Evolutionary conservation across 768 basidiomycete genomes (phyloP).

Genomic region (Cubamyces sp.): DNA sequence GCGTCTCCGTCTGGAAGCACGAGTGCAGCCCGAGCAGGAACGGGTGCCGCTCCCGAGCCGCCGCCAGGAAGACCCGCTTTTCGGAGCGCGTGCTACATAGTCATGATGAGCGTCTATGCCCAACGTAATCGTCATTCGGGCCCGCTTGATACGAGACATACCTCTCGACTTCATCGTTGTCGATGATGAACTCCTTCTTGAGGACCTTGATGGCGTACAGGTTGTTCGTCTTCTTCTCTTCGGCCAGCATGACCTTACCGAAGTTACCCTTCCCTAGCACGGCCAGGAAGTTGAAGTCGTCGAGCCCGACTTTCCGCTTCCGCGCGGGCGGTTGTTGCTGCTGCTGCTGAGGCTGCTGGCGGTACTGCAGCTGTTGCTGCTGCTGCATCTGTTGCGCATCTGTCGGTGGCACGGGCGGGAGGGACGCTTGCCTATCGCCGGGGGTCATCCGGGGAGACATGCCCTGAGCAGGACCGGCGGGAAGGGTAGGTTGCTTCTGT

Average conservation of each 20-base stretch:
- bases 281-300: conserved; percentile 99
- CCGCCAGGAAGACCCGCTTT: conserved; percentile 96
- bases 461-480: conserved; percentile 11
- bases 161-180: conserved; percentile 99
- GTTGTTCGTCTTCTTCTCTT: conserved; percentile 90
- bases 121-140: neutral
- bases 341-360: conserved; percentile 41
- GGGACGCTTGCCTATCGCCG: conserved; percentile 30
- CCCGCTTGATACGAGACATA: conserved; percentile 38
- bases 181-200: conserved; percentile 99
- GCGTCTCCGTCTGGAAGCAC: conserved; percentile 99
- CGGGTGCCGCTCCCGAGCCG: conserved; percentile 96
- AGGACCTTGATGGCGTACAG: conserved; percentile 99
- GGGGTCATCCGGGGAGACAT: conserved; percentile 28
- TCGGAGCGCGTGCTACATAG: conserved; percentile 89
- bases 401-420: conserved; percentile 36
- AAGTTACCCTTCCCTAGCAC: conserved; percentile 99
- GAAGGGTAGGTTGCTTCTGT: conserved; percentile 37
- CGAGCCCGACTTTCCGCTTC: conserved; percentile 90
- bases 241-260: conserved; percentile 99
- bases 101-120: neutral
- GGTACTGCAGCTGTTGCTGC: conserved; percentile 34
- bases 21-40: conserved; percentile 97
- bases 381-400: conserved; percentile 37
- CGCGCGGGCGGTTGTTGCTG: conserved; percentile 43